Evolutionary conservation across 352 stramenopile genomes (phyloP).

Genomic region (Phytophthora nicotianae): DNA sequence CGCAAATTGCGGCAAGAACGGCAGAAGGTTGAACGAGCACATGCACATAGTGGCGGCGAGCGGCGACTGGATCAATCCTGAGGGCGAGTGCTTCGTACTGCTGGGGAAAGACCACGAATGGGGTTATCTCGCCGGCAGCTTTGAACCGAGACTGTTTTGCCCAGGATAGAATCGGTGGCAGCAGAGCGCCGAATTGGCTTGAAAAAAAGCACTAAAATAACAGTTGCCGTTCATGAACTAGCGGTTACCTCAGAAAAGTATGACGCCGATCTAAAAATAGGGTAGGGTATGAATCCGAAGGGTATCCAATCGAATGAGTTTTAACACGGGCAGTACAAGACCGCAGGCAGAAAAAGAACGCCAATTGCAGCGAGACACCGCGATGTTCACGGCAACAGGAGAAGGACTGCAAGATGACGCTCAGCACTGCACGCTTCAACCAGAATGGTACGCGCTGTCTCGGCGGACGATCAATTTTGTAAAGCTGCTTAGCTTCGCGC

Average conservation of each 20-base stretch:
- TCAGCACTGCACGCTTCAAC: not conserved
- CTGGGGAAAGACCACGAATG: constrained; percentile 34
- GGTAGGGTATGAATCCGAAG: constrained; percentile 1
- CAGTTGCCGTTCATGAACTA: not conserved
- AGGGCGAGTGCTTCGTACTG: constrained; percentile 18
- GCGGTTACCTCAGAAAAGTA: not conserved
- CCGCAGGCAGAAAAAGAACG: constrained; percentile 16
- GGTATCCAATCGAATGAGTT: constrained; percentile 25
- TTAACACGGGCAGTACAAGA: constrained; percentile 9
- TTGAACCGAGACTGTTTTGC: constrained; percentile 16
- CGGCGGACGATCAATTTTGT: not conserved
- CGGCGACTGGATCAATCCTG: not conserved
- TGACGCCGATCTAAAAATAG: constrained; percentile 9
- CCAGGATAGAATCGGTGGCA: constrained; percentile 29
- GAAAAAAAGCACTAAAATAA: not conserved
- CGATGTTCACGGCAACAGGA: constrained; percentile 18
- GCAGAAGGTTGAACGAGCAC: constrained; percentile 38
- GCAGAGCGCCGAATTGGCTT: not conserved
- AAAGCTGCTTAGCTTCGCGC: not conserved
- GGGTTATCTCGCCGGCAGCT: constrained; percentile 4
- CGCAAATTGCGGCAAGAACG: constrained; percentile 43
- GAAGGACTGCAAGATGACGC: constrained; percentile 17
- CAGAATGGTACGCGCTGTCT: not conserved
- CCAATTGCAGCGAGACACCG: not conserved
- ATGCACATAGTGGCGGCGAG: constrained; percentile 30